phyloP scores from a whole-genome alignment of 768 basidiomycete genomes.

The button mushroom (Agaricus bisporus) region DNA sequence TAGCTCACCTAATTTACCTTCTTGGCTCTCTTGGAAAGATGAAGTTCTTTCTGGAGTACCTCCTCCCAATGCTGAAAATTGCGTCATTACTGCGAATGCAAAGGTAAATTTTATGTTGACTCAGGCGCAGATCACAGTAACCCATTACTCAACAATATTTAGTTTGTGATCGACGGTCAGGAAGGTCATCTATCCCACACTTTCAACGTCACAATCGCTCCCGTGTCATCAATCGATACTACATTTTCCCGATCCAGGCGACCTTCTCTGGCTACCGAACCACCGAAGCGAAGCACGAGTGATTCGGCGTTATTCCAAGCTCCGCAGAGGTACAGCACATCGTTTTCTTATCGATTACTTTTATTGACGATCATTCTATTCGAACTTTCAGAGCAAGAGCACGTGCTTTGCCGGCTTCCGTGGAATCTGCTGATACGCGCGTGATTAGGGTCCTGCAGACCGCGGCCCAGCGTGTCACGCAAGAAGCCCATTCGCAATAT shows the following conservation, averaged over 20 bases:
- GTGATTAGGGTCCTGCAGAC: constrained; percentile 74
- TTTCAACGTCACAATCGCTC: constrained; percentile 69
- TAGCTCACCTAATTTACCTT: constrained; percentile 72
- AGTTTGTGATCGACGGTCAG: constrained; percentile 71
- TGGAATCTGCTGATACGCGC: constrained; percentile 50
- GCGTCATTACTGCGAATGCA: constrained; percentile 71
- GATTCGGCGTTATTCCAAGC: constrained; percentile 41
- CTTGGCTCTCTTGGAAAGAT: constrained; percentile 86
- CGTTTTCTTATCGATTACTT: not conserved
- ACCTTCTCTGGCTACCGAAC: constrained; percentile 35
- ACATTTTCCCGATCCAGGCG: constrained; percentile 35
- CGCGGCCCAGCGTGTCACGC: constrained; percentile 72
- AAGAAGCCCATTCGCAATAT: constrained; percentile 64
- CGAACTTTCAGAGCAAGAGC: constrained; percentile 5
- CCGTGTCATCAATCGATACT: constrained; percentile 41
- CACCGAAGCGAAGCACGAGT: constrained; percentile 40
- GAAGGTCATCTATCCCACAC: constrained; percentile 64
- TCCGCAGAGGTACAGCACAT: constrained; percentile 28
- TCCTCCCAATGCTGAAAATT: constrained; percentile 66
- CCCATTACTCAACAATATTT: constrained; percentile 9
- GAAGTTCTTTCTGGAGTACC: constrained; percentile 81
- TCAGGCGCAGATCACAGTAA: not conserved
- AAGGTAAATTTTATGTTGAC: constrained; percentile 42
- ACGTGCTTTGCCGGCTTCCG: constrained; percentile 8
- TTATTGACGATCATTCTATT: not conserved